Conservation (phyloP, 805 yeast genomes). For the Metschnikowia kofuensis region DNA sequence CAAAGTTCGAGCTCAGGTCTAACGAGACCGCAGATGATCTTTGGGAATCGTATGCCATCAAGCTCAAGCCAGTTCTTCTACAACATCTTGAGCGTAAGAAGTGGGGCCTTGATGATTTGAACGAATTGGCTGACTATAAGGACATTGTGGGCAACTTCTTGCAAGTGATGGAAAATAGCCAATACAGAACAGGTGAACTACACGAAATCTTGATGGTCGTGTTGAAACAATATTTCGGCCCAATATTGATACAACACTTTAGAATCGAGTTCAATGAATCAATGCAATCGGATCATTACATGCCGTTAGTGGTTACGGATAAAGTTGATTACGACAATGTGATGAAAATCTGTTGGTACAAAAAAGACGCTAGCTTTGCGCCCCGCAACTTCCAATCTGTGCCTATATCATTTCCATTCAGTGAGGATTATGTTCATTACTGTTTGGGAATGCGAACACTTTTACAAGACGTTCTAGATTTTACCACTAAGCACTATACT, state of each 20-base stretch:
- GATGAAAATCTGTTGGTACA: slow-evolving; percentile 67
- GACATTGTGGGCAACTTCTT: slow-evolving; percentile 65
- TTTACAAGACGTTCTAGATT: slow-evolving; percentile 59
- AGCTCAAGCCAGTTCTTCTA: slow-evolving; percentile 57
- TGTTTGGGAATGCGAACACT: slow-evolving; percentile 73
- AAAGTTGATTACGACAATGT: slow-evolving; percentile 59
- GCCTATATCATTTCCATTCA: slow-evolving; percentile 70
- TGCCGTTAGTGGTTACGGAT: slow-evolving; percentile 75
- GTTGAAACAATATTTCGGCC: slow-evolving; percentile 59
- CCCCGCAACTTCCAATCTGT: slow-evolving; percentile 49
- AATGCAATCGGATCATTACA: slow-evolving; percentile 78
- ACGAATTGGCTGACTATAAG: slow-evolving; percentile 53
- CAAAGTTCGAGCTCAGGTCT: slow-evolving; percentile 61
- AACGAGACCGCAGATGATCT: slow-evolving; percentile 63
- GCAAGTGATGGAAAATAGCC: slow-evolving; percentile 73
- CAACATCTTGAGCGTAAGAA: slow-evolving; percentile 42
- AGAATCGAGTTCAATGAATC: slow-evolving; percentile 56
- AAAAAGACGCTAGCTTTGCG: slow-evolving; percentile 47
- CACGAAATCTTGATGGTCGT: slow-evolving; percentile 59
- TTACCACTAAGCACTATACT: slow-evolving; percentile 61
- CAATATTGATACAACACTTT: slow-evolving; percentile 52
- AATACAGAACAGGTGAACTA: slow-evolving; percentile 55
- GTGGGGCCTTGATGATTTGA: slow-evolving; percentile 29
- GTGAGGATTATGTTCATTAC: slow-evolving; percentile 82
- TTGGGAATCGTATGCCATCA: slow-evolving; percentile 67